Conservation (phyloP, 768 basidiomycete genomes). For the Boletus subcaerulescens region DNA sequence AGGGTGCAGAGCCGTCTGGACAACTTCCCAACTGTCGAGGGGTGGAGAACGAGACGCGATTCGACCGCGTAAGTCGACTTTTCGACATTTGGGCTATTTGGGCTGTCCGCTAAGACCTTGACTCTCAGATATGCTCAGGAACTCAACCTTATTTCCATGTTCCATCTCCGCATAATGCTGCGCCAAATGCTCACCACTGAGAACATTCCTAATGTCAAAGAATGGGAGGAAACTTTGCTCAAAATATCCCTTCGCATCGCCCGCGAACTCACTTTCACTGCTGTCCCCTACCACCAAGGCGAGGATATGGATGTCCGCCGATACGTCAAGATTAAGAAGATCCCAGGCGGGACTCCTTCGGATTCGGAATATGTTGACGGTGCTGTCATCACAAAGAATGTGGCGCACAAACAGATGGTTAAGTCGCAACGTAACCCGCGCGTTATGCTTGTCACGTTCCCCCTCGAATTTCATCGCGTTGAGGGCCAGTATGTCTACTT, state of each 20-base stretch:
- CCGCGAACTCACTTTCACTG: slow-evolving; percentile 77
- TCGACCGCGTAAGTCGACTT: slow-evolving; percentile 74
- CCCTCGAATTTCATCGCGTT: slow-evolving; percentile 88
- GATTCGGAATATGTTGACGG: slow-evolving; percentile 98
- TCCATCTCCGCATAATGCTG: slow-evolving; percentile 86
- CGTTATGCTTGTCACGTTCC: slow-evolving; percentile 95
- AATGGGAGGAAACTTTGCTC: slow-evolving; percentile 87
- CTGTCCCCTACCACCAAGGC: slow-evolving; percentile 68
- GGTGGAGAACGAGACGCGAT: slow-evolving; percentile 85
- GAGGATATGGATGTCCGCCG: slow-evolving; percentile 93
- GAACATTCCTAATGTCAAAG: slow-evolving; percentile 72
- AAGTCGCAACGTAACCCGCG: slow-evolving; percentile 80
- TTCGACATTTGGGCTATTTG: background rate
- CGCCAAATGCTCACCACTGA: slow-evolving; percentile 86
- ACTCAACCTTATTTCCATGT: slow-evolving; percentile 82
- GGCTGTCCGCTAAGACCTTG: slow-evolving; percentile 1
- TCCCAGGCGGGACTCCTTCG: slow-evolving; percentile 86
- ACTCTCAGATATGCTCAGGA: slow-evolving; percentile 70
- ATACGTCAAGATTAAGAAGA: slow-evolving; percentile 98
- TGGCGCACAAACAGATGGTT: slow-evolving; percentile 94
- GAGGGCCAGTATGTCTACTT: slow-evolving; percentile 93
- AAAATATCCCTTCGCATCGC: slow-evolving; percentile 84
- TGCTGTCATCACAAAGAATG: slow-evolving; percentile 96
- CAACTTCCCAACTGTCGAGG: slow-evolving; percentile 51
- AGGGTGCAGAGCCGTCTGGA: slow-evolving; percentile 79